phyloP scores from a whole-genome alignment of 768 basidiomycete species.

The Lentinula raphanica region DNA sequence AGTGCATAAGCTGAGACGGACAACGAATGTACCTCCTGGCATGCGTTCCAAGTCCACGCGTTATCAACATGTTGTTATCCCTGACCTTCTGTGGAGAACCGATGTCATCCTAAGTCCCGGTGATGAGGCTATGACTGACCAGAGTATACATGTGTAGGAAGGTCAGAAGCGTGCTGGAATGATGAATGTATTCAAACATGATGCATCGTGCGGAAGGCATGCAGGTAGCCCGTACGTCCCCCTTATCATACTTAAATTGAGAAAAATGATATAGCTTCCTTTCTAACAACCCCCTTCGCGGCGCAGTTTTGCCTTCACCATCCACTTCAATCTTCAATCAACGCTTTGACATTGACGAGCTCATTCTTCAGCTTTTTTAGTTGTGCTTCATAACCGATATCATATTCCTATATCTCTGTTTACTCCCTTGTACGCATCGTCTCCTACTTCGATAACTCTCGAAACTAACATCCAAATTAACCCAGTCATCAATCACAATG shows the following conservation, averaged over 20 bases:
- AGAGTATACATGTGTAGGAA: not conserved
- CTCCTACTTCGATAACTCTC: no score
- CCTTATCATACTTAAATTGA: not conserved
- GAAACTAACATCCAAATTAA: no score
- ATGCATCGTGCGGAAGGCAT: not conserved
- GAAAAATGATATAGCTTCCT: not conserved
- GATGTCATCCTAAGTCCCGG: not conserved
- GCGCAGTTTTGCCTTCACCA: not conserved
- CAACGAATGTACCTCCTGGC: not conserved
- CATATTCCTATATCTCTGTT: not conserved
- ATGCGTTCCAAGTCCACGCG: not conserved
- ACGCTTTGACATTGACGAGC: not conserved
- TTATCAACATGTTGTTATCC: not conserved
- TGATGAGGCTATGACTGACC: not conserved
- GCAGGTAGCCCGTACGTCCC: not conserved
- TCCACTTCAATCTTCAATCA: not conserved
- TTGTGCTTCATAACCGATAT: not conserved
- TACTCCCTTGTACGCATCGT: not conserved
- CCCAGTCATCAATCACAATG: not conserved
- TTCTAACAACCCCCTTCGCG: not conserved
- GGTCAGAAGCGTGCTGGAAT: not conserved
- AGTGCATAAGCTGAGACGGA: not conserved
- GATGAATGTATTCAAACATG: not conserved
- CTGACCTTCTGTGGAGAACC: not conserved
- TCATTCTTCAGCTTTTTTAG: not conserved